A percentile compares a stretch with the other conserved stretches of the same genome.
Conservation (phyloP, 305 asterid species). For the Fraxinus dipetala region DNA sequence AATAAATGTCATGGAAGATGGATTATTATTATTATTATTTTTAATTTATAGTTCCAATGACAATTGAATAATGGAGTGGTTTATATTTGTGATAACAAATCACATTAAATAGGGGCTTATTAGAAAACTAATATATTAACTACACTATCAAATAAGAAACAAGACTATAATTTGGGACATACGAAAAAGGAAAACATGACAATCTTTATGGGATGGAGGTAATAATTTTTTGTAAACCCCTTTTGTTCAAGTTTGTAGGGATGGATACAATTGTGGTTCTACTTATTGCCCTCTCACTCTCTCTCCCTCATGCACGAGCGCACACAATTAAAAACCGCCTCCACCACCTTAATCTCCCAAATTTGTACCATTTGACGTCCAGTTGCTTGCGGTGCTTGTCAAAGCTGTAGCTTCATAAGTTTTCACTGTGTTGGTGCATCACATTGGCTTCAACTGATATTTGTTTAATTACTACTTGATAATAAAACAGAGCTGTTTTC, state of each 20-base stretch:
- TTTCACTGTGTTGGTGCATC: background rate
- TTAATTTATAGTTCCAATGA: too few species aligned
- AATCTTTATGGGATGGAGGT: too few species aligned
- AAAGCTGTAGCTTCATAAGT: background rate
- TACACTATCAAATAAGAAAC: too few species aligned
- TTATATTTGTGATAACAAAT: too few species aligned
- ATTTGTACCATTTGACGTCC: background rate
- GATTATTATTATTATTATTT: too few species aligned
- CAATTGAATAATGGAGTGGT: too few species aligned
- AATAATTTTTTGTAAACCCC: background rate
- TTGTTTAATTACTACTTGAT: background rate
- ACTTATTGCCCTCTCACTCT: background rate
- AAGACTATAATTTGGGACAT: too few species aligned
- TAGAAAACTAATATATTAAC: too few species aligned
- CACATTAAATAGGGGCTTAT: too few species aligned
- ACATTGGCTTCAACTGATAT: background rate
- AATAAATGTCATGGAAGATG: too few species aligned
- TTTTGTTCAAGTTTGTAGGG: background rate
- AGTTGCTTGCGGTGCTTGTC: background rate
- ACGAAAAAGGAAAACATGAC: too few species aligned
- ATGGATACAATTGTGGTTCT: constrained; percentile 1
- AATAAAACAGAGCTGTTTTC: background rate
- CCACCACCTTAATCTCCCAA: background rate
- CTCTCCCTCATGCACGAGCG: background rate
- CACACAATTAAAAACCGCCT: background rate